Percentiles rank a stretch among this genome's conserved stretches.
phyloP scores from a whole-genome alignment of 2,329 filamentous ascomycete genomes.

The Stylonectria norvegica region DNA sequence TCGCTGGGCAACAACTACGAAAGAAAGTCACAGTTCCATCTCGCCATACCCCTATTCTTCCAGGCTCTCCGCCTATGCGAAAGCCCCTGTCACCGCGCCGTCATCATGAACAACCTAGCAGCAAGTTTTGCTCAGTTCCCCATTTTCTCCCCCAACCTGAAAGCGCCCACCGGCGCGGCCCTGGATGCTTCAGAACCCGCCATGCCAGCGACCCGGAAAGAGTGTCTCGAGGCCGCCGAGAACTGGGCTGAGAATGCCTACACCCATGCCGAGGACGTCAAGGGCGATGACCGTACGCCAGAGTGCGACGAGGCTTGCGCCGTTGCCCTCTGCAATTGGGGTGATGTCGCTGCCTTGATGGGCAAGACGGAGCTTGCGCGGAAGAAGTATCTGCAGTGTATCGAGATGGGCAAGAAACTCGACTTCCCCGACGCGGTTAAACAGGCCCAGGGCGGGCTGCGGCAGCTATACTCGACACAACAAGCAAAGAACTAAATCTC shows the following conservation, averaged over 20 bases:
- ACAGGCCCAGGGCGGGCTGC: slow-evolving; percentile 52
- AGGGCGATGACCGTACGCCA: slow-evolving; percentile 62
- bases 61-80: slow-evolving; percentile 72
- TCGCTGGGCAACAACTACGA: slow-evolving; percentile 76
- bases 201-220: slow-evolving; percentile 48
- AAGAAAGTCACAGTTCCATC: slow-evolving; percentile 68
- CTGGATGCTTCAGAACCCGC: slow-evolving; percentile 26
- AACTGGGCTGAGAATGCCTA: slow-evolving; percentile 80
- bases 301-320: slow-evolving; percentile 85
- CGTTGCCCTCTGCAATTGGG: slow-evolving; percentile 81
- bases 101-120: slow-evolving; percentile 84
- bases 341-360: slow-evolving; percentile 74
- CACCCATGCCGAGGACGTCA: slow-evolving; percentile 61
- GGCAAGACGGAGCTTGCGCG: slow-evolving; percentile 63
- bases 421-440: slow-evolving; percentile 49
- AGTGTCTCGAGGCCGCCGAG: slow-evolving; percentile 65
- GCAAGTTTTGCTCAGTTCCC: slow-evolving; percentile 69
- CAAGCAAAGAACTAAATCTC: no score
- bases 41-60: slow-evolving; percentile 81
- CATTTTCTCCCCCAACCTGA: slow-evolving; percentile 31
- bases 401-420: slow-evolving; percentile 55
- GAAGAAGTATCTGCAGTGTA: slow-evolving; percentile 65
- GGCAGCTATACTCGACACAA: no score
- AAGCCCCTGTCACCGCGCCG: slow-evolving; percentile 69
- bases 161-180: slow-evolving; percentile 28